Evolutionary conservation across 306 rosid species (phyloP).

Genomic region (Neltuma alba): DNA sequence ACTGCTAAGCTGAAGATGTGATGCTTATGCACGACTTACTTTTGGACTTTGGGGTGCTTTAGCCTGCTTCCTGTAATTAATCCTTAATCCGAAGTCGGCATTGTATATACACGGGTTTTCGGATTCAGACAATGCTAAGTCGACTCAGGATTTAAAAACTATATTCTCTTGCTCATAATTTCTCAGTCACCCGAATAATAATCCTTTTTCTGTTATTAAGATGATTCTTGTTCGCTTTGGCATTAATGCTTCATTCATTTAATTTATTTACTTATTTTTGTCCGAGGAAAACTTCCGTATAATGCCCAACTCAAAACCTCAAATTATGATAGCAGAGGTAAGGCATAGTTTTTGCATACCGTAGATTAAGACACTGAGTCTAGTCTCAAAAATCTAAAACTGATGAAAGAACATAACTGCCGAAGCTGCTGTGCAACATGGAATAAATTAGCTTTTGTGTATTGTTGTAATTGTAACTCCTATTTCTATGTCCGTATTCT

Average conservation of each 20-base stretch:
- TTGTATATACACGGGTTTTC: background rate
- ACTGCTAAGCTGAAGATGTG: background rate
- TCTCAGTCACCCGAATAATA: background rate
- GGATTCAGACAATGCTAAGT: no score
- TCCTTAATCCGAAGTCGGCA: background rate
- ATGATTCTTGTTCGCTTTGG: background rate
- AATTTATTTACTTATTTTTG: background rate
- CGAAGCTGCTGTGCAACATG: background rate
- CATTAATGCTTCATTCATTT: background rate
- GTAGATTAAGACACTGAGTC: background rate
- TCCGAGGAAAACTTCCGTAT: background rate
- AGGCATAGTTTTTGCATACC: background rate
- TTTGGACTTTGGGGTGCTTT: background rate
- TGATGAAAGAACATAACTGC: background rate
- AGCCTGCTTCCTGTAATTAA: background rate
- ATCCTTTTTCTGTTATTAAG: background rate
- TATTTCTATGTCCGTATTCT: no score
- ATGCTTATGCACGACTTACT: background rate
- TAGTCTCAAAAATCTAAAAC: background rate
- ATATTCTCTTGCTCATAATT: background rate
- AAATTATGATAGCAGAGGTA: background rate
- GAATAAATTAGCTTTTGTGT: background rate
- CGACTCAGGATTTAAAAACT: background rate
- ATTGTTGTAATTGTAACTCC: no score
- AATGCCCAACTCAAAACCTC: background rate